These are phyloP conservation scores for Pythium apleroticum DNA, from an alignment of 352 stramenopile species.

Conservation along the genomic window DNA sequence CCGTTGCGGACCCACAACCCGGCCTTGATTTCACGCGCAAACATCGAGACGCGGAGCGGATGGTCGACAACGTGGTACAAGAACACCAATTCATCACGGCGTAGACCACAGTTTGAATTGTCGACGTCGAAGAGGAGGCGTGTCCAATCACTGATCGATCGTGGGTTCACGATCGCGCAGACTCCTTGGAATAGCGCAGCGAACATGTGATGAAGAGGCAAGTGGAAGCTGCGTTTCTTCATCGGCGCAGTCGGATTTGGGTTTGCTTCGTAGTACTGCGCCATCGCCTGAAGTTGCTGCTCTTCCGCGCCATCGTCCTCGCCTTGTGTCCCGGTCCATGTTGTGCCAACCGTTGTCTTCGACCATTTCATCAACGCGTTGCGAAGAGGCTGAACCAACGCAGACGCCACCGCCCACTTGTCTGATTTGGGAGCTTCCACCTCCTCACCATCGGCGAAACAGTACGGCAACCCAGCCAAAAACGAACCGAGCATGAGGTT, in stretches of 20 bases:
- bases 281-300: not conserved
- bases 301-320: not conserved
- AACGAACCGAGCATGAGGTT: slow-evolving; percentile 75
- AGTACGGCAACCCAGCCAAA: slow-evolving; percentile 53
- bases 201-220: slow-evolving; percentile 80
- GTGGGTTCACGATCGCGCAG: slow-evolving; percentile 38
- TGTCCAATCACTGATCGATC: slow-evolving; percentile 45
- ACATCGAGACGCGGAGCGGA: slow-evolving; percentile 58
- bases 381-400: slow-evolving; percentile 44
- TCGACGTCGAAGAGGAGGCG: slow-evolving; percentile 39
- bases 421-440: not conserved
- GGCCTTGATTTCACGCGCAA: slow-evolving; percentile 72
- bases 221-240: slow-evolving; percentile 64
- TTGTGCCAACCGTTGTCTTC: not conserved
- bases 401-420: slow-evolving; percentile 38
- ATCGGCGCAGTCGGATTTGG: not conserved
- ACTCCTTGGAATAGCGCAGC: slow-evolving; percentile 56
- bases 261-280: slow-evolving; percentile 14
- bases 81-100: slow-evolving; percentile 40
- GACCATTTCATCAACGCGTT: slow-evolving; percentile 4
- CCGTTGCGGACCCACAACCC: slow-evolving; percentile 78
- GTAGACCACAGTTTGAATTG: slow-evolving; percentile 11
- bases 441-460: slow-evolving; percentile 31
- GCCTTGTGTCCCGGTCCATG: not conserved
- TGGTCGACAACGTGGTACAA: slow-evolving; percentile 47